These are phyloP conservation scores for Cryphonectria naterciae DNA, from an alignment of 2,329 filamentous ascomycete genomes.

Conservation along the genomic window DNA sequence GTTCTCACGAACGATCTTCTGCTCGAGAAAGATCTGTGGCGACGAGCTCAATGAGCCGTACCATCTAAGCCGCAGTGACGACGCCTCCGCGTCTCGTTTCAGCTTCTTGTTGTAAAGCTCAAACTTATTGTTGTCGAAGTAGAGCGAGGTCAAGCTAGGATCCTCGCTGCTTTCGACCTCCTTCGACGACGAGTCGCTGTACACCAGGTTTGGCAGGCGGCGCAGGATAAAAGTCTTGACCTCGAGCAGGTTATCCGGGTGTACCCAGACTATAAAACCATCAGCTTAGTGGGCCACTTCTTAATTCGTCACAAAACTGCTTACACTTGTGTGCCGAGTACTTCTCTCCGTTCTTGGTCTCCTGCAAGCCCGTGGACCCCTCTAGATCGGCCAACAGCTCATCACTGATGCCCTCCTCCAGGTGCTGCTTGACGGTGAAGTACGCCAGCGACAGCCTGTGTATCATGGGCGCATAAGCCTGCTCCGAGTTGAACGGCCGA, in stretches of 20 bases:
- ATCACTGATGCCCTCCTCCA: constrained; percentile 59
- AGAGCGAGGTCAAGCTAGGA: constrained; percentile 91
- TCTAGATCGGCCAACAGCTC: constrained; percentile 27
- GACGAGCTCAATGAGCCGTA: constrained; percentile 80
- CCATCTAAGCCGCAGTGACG: constrained; percentile 87
- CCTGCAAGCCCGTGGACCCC: constrained; percentile 33
- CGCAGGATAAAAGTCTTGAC: constrained; percentile 95
- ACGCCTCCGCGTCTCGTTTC: constrained; percentile 72
- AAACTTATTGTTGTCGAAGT: constrained; percentile 90
- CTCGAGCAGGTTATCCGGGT: constrained; percentile 92
- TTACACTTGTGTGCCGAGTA: constrained; percentile 88
- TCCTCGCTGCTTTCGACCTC: constrained; percentile 80
- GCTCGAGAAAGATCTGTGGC: constrained; percentile 83
- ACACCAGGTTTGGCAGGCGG: constrained; percentile 87
- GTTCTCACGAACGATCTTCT: constrained; percentile 81
- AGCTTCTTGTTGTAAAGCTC: constrained; percentile 86
- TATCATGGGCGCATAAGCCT: constrained; percentile 83
- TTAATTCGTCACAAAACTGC: constrained; percentile 36
- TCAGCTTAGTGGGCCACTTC: constrained; percentile 36
- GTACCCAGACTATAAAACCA: constrained; percentile 76
- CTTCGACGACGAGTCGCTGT: constrained; percentile 85
- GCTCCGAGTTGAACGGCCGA: constrained; percentile 90
- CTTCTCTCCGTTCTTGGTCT: constrained; percentile 67
- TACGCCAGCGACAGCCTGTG: constrained; percentile 95
- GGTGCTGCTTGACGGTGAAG: constrained; percentile 84